Percentiles rank a stretch among this genome's conserved stretches.
phyloP scores from a whole-genome alignment of 2,329 filamentous ascomycete genomes.

The Dothideomycetes sp. region DNA sequence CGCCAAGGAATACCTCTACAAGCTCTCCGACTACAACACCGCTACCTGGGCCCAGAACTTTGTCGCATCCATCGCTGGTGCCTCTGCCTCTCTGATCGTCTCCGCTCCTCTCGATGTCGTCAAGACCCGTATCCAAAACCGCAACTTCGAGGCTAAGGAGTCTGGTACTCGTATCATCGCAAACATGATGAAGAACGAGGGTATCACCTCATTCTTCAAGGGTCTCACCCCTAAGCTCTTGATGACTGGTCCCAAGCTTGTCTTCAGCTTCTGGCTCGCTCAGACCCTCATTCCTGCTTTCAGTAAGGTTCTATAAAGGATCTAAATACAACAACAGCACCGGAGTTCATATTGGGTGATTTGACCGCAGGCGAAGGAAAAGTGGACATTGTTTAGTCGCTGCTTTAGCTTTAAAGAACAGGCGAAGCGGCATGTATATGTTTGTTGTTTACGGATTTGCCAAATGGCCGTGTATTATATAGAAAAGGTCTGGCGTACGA shows the following conservation, averaged over 20 bases:
- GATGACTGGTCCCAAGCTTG: slow-evolving; percentile 98
- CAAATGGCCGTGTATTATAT: slow-evolving; percentile 7
- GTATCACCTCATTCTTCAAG: slow-evolving; percentile 87
- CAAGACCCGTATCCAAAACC: slow-evolving; percentile 97
- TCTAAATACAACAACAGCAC: slow-evolving; percentile 1
- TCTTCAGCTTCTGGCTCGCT: slow-evolving; percentile 99
- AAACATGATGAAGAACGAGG: slow-evolving; percentile 91
- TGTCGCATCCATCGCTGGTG: slow-evolving; percentile 87
- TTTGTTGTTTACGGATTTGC: slow-evolving; percentile 5
- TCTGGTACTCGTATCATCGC: slow-evolving; percentile 82
- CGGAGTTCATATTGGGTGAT: too few species aligned
- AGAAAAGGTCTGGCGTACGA: slow-evolving; percentile 11
- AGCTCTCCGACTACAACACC: slow-evolving; percentile 87
- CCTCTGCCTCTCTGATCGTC: slow-evolving; percentile 87
- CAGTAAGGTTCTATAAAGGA: slow-evolving; percentile 51
- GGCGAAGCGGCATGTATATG: slow-evolving; percentile 3
- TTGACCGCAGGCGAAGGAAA: too few species aligned
- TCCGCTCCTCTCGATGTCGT: slow-evolving; percentile 96
- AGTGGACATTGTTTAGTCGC: too few species aligned
- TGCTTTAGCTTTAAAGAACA: not conserved
- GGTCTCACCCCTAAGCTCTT: slow-evolving; percentile 92
- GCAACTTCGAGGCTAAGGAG: slow-evolving; percentile 97
- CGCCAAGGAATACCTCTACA: slow-evolving; percentile 92
- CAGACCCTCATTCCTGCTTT: slow-evolving; percentile 96
- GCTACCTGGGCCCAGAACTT: slow-evolving; percentile 96